Percentiles rank a stretch among this genome's conserved stretches.
phyloP scores from a whole-genome alignment of 352 stramenopile genomes.

The Globisporangium emineosum region DNA sequence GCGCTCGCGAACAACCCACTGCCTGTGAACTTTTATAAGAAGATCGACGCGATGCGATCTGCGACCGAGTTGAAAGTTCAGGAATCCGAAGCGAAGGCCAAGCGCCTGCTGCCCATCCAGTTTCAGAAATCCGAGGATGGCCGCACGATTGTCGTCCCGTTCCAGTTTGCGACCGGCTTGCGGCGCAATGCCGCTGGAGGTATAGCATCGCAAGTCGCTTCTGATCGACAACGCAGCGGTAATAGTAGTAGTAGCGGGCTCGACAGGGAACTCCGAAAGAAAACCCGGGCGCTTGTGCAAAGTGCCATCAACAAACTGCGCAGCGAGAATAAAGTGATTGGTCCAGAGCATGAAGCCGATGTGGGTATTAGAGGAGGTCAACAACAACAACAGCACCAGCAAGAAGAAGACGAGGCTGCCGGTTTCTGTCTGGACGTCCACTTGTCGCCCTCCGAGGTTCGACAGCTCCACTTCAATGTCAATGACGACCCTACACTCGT shows the following conservation, averaged over 20 bases:
- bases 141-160: slow-evolving; percentile 45
- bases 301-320: slow-evolving; percentile 5
- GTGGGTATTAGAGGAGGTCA: neutral
- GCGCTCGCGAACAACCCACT: slow-evolving; percentile 42
- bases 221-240: neutral
- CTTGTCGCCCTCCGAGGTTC: slow-evolving; percentile 38
- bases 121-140: slow-evolving; percentile 37
- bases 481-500: slow-evolving; percentile 29
- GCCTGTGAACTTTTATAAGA: slow-evolving; percentile 49
- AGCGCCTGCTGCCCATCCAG: slow-evolving; percentile 25
- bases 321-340: neutral
- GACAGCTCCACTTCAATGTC: slow-evolving; percentile 31
- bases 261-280: slow-evolving; percentile 1
- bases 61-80: slow-evolving; percentile 30
- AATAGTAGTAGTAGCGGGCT: neutral
- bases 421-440: slow-evolving; percentile 38
- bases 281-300: slow-evolving; percentile 1
- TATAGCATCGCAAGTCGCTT: slow-evolving; percentile 2
- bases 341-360: neutral
- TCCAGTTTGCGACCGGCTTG: slow-evolving; percentile 39
- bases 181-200: neutral
- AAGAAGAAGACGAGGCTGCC: neutral
- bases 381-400: neutral
- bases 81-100: slow-evolving; percentile 28
- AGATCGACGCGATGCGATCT: slow-evolving; percentile 44